Base-by-base conservation (phyloP, 1,139 yeast species). In the Yamadazyma atmosphaerica region DNA sequence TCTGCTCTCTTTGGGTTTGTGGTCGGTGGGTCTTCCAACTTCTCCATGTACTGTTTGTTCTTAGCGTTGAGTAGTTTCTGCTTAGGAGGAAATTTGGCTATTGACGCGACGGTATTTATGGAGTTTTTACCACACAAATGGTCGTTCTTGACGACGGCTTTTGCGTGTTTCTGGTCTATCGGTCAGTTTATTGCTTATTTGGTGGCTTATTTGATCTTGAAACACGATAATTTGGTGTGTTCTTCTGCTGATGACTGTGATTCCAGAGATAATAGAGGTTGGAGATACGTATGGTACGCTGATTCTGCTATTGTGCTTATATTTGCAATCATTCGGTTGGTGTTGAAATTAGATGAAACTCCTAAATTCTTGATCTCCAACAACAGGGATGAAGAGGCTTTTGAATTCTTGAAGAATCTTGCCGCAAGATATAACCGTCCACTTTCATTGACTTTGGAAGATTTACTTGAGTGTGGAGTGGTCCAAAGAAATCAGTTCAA, bases 131-230 rank as follows among this genome's bases (percentile, higher is more conserved):
- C 65, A 7, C 38, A 42, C 8, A 45, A 33, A 26, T 42, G 45
- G 32, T 40, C 44, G 18, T 46, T 30, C 36, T 44, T 60, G 36
- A 53, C 55, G 12, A 61, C 69, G 1, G 58, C 64, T 34, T 63
- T 65, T 45, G 70, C 70, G 4, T 59, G 60, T 32, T 63, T 59
- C 44, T 65, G 71, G 70, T 62, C 68, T 9, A 47, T 65, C 27
- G 70, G 70, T 22, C 69, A 63, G 42, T 56, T 61, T 26, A 49
- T 63, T 32, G 62, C 66, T 3, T 61, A 58, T 23, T 50, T 58
- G 13, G 45, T 64, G 19, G 67, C 68, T 2, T 65, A 54, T 47
- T 67, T 65, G 0, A 63, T 64, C 37, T 53, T 65, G 38, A 38
- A 26, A 1, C 43, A 44, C 9, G 46, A 67, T 62, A 32, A 53